phyloP scores from a whole-genome alignment of 306 rosid genomes.

The Cotoneaster glaucophyllus region DNA sequence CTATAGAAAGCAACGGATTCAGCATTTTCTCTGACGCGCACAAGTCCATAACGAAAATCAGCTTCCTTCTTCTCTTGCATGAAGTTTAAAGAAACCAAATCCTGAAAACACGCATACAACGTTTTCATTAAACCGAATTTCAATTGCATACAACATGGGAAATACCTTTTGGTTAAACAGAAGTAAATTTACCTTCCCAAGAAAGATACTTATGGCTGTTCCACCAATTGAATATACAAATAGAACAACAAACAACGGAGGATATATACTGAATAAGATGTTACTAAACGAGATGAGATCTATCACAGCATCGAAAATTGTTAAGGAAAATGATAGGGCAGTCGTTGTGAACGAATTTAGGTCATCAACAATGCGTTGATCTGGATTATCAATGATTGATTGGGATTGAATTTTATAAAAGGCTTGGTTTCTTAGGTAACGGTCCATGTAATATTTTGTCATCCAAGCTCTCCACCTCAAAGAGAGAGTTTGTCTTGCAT shows the following conservation, averaged over 20 bases:
- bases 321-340: slow-evolving; percentile 71
- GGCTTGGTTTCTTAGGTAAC: slow-evolving; percentile 68
- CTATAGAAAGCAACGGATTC: slow-evolving; percentile 95
- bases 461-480: slow-evolving; percentile 99
- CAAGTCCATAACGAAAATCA: slow-evolving; percentile 98
- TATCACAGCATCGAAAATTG: slow-evolving; percentile 70
- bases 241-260: slow-evolving; percentile 82
- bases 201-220: slow-evolving; percentile 76
- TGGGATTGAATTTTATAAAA: slow-evolving; percentile 94
- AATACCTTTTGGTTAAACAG: neutral
- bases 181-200: slow-evolving; percentile 63
- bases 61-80: slow-evolving; percentile 99
- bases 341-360: slow-evolving; percentile 86
- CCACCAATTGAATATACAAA: slow-evolving; percentile 86
- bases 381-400: slow-evolving; percentile 92
- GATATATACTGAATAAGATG: slow-evolving; percentile 87
- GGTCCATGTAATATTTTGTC: slow-evolving; percentile 93
- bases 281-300: slow-evolving; percentile 93
- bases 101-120: slow-evolving; percentile 39
- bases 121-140: slow-evolving; percentile 5
- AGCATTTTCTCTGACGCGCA: slow-evolving; percentile 91
- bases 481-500: slow-evolving; percentile 79
- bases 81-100: slow-evolving; percentile 74
- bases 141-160: neutral
- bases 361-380: slow-evolving; percentile 94